A percentile compares a stretch with the other conserved stretches of the same genome.
Conservation (phyloP, 2,329 filamentous ascomycete genomes). For the Clarireedia monteithiana region DNA sequence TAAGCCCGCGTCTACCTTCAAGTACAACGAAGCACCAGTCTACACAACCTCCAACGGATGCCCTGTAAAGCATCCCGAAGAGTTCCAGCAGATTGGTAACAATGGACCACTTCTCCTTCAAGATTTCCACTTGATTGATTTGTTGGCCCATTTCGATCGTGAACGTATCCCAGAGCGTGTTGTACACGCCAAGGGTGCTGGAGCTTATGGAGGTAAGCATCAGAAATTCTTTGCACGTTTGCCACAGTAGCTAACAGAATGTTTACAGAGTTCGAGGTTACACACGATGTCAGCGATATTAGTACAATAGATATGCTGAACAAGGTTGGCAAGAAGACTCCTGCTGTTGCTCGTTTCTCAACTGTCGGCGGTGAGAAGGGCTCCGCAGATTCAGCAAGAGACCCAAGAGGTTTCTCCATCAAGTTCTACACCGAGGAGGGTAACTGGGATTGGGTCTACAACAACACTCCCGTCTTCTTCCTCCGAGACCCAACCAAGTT, state of each 20-base stretch:
- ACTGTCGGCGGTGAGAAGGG: slow-evolving; percentile 66
- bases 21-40: slow-evolving; percentile 49
- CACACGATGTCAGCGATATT: slow-evolving; percentile 25
- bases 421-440: slow-evolving; percentile 68
- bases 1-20: slow-evolving; percentile 38
- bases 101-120: slow-evolving; percentile 55
- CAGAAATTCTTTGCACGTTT: neutral
- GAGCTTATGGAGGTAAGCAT: slow-evolving; percentile 26
- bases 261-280: slow-evolving; percentile 24
- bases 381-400: slow-evolving; percentile 58
- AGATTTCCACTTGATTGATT: slow-evolving; percentile 58
- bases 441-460: slow-evolving; percentile 66
- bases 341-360: slow-evolving; percentile 58
- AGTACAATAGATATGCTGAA: slow-evolving; percentile 32
- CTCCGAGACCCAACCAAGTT: slow-evolving; percentile 67
- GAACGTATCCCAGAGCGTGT: slow-evolving; percentile 35
- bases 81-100: slow-evolving; percentile 43
- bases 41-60: slow-evolving; percentile 54
- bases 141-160: slow-evolving; percentile 47
- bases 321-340: slow-evolving; percentile 60
- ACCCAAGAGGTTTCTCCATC: slow-evolving; percentile 59
- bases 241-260: slow-evolving; percentile 9
- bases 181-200: slow-evolving; percentile 36
- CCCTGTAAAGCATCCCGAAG: slow-evolving; percentile 46
- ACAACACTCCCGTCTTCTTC: slow-evolving; percentile 75